phyloP scores from a whole-genome alignment of 352 stramenopile species.

The Globisporangium lucens region DNA sequence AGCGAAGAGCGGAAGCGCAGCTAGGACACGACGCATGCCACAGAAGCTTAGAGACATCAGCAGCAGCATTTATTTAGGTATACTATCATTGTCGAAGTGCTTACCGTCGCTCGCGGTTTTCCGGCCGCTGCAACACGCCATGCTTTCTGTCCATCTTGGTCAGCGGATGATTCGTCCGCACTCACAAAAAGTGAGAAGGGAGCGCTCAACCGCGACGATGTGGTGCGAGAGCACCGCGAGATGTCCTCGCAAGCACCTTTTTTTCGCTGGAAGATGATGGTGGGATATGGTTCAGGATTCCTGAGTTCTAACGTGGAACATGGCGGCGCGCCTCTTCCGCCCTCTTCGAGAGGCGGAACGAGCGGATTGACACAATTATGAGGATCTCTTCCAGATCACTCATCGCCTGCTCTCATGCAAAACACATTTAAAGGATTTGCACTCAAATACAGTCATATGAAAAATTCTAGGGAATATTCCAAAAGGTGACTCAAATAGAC shows the following conservation, averaged over 20 bases:
- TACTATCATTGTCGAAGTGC: not conserved
- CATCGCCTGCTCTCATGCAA: too few species aligned
- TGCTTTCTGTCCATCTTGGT: constrained; percentile 8
- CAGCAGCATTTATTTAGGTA: not conserved
- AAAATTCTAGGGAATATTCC: too few species aligned
- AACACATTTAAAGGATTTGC: too few species aligned
- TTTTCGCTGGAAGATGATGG: not conserved
- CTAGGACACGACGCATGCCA: not conserved
- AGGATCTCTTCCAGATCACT: too few species aligned
- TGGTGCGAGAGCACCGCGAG: not conserved
- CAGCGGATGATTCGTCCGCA: not conserved
- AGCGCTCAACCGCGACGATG: not conserved
- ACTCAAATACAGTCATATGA: too few species aligned
- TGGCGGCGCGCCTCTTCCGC: not conserved
- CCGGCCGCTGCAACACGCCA: not conserved
- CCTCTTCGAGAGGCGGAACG: too few species aligned
- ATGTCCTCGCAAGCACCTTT: not conserved
- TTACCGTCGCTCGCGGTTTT: constrained; percentile 14
- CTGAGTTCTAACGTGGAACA: not conserved
- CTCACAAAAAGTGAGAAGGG: not conserved
- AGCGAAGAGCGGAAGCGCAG: constrained; percentile 65
- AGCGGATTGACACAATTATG: too few species aligned
- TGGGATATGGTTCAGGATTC: not conserved
- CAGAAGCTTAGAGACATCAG: not conserved
- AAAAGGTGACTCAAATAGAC: too few species aligned